Conservation (phyloP, 495 filamentous ascomycete genomes). For the Penicillium steckii region DNA sequence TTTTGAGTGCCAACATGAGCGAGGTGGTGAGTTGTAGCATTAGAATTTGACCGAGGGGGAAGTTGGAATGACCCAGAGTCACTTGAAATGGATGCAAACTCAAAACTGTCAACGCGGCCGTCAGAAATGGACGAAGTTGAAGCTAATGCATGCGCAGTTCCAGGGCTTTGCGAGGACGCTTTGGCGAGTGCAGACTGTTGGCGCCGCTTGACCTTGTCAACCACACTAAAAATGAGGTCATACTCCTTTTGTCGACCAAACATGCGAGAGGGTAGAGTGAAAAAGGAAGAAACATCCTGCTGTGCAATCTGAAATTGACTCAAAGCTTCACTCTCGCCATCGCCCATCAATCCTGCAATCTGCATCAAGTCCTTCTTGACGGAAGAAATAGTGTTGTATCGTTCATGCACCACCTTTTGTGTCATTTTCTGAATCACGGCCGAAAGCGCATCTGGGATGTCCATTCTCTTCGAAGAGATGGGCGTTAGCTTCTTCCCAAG, state of each 20-base stretch:
- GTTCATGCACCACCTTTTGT: conserved; percentile 75
- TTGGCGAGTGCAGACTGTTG: conserved; percentile 52
- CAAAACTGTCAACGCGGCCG: conserved; percentile 52
- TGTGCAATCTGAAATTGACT: conserved; percentile 69
- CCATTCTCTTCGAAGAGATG: conserved; percentile 69
- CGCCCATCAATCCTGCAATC: conserved; percentile 67
- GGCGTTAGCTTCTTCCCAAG: conserved; percentile 71
- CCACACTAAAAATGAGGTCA: conserved; percentile 63
- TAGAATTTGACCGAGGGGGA: conserved; percentile 41
- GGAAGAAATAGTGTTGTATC: conserved; percentile 81
- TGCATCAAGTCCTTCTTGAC: conserved; percentile 72
- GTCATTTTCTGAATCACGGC: conserved; percentile 88
- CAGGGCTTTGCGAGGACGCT: conserved; percentile 38
- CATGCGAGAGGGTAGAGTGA: conserved; percentile 75
- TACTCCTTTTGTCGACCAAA: conserved; percentile 75
- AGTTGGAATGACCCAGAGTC: conserved; percentile 54
- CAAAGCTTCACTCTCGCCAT: conserved; percentile 69
- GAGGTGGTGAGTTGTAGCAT: conserved; percentile 29
- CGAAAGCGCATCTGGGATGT: conserved; percentile 77
- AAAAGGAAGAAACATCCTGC: conserved; percentile 82
- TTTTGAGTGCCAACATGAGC: conserved; percentile 36
- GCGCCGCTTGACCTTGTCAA: conserved; percentile 66
- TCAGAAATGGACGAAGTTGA: conserved; percentile 60
- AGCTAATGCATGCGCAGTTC: conserved; percentile 45
- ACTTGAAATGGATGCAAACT: conserved; percentile 46